Evolutionary conservation across 73 alveolate species (phyloP).

Genomic region (Paramecium octaurelia): DNA sequence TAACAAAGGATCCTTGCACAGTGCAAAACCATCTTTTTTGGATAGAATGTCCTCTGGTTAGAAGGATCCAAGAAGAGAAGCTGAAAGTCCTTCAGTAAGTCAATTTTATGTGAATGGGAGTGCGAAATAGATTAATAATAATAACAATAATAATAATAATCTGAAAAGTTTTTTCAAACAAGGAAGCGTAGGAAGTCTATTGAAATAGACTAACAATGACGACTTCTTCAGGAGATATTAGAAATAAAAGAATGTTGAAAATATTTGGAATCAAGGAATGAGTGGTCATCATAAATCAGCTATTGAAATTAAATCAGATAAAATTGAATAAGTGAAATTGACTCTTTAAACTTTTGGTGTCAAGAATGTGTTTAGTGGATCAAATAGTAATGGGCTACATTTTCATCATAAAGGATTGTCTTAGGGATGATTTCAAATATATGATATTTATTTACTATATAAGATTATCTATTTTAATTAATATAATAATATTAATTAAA

Average conservation of each 20-base stretch:
- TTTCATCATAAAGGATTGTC: neutral
- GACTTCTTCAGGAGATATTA: neutral
- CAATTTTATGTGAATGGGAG: neutral
- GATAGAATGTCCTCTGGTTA: neutral
- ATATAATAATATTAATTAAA: no score
- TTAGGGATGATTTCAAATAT: neutral
- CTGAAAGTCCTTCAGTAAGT: constrained; percentile 2
- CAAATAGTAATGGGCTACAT: neutral
- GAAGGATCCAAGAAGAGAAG: neutral
- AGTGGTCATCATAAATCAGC: neutral
- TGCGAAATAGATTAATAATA: neutral
- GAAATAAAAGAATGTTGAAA: constrained; percentile 3
- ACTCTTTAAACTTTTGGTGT: neutral
- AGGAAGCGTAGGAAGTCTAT: constrained; percentile 1
- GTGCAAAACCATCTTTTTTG: neutral
- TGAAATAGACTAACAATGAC: neutral
- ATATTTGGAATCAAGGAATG: constrained; percentile 21
- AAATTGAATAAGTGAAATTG: constrained; percentile 31
- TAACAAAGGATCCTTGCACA: neutral
- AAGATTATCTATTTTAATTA: neutral
- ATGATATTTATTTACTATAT: neutral
- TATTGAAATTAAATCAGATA: neutral
- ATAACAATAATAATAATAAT: neutral
- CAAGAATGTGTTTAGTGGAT: neutral
- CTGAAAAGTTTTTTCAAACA: neutral